A percentile compares a stretch with the other conserved stretches of the same genome.
Evolutionary conservation across 2,329 filamentous ascomycete genomes (phyloP).

Genomic region (Trichoderma sp.): DNA sequence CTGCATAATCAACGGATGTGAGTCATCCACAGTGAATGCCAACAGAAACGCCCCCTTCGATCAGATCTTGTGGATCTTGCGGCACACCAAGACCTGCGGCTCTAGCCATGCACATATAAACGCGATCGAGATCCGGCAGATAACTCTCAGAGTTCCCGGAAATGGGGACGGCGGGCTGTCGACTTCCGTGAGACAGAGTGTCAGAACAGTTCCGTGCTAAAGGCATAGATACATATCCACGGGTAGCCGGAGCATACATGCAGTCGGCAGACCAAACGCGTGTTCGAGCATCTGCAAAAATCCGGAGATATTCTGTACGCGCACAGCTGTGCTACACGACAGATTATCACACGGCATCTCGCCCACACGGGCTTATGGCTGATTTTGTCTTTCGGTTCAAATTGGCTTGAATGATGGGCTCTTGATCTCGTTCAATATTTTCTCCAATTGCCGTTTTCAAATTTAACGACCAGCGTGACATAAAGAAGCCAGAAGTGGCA

Average conservation of each 20-base stretch:
- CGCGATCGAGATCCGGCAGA: neutral
- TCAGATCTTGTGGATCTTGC: neutral
- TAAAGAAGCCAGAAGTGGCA: neutral
- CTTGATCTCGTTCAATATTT: neutral
- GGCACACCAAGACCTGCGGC: neutral
- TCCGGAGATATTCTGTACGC: neutral
- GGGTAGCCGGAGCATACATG: neutral
- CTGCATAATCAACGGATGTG: no score
- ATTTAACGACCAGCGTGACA: neutral
- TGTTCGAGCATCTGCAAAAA: neutral
- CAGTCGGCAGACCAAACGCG: neutral
- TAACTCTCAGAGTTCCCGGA: neutral
- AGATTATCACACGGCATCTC: neutral
- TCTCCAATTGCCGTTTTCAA: neutral
- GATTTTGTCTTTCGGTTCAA: neutral
- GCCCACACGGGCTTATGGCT: neutral
- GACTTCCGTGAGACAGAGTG: neutral
- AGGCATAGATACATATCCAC: neutral
- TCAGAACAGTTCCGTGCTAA: neutral
- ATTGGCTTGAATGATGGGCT: neutral
- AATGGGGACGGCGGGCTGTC: neutral
- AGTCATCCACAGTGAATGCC: no score
- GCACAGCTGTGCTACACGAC: neutral
- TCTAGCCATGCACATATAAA: neutral
- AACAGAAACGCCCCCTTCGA: neutral